A percentile compares a stretch with the other conserved stretches of the same genome.
Evolutionary conservation across 148 eudicot genomes (phyloP).

Genomic region (Amaranthus cruentus): DNA sequence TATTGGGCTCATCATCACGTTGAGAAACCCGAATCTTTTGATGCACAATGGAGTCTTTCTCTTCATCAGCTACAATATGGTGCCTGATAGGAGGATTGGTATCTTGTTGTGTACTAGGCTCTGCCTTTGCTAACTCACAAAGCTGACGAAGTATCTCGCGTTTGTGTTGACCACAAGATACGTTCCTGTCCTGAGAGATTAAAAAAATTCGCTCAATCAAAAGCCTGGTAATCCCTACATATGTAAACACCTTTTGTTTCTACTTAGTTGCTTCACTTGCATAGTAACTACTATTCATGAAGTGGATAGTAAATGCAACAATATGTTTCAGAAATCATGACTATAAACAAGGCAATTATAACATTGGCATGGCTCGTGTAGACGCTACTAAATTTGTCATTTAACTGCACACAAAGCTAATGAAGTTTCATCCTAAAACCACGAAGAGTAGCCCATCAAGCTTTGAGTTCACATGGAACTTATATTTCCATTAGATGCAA

Average conservation of each 20-base stretch:
- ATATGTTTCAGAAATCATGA: neutral
- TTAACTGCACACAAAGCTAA: too few relatives aligned
- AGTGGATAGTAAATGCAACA: neutral
- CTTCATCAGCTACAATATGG: constrained; percentile 20
- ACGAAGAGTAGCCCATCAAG: too few relatives aligned
- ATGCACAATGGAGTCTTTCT: constrained; percentile 26
- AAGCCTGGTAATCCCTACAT: too few relatives aligned
- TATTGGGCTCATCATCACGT: constrained; percentile 17
- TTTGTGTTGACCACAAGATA: constrained; percentile 63
- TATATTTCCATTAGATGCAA: too few relatives aligned
- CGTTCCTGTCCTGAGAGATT: constrained; percentile 56
- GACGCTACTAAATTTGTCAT: too few relatives aligned
- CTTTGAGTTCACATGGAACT: too few relatives aligned
- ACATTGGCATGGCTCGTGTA: too few relatives aligned
- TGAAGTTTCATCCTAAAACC: too few relatives aligned
- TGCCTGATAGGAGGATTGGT: constrained; percentile 17
- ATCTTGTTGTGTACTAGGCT: constrained; percentile 35
- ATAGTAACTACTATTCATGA: neutral
- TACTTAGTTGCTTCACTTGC: neutral
- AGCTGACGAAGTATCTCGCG: constrained; percentile 70
- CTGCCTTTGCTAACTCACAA: constrained; percentile 52
- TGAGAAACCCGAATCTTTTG: constrained; percentile 23
- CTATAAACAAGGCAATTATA: too few relatives aligned
- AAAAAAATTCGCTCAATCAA: neutral
- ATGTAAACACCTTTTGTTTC: too few relatives aligned